Conservation (phyloP, 371 early-diverging fungal genomes). For the Rhizomucor pusillus region DNA sequence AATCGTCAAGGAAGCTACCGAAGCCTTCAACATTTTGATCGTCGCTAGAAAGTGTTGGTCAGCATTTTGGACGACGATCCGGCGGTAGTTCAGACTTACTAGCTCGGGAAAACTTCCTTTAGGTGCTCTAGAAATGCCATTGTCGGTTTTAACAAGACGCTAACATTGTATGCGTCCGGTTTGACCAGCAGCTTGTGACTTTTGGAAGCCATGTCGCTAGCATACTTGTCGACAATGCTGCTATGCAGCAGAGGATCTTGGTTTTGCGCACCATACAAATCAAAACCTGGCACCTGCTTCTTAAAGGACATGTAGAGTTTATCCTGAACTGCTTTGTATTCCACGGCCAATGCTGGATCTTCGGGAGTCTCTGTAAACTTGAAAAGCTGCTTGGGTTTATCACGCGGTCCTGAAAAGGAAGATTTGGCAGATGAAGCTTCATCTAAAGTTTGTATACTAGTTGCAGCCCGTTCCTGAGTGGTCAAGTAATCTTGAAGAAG, state of each 20-base stretch:
- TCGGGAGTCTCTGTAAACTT: constrained; percentile 38
- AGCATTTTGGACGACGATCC: background rate
- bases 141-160: constrained; percentile 68
- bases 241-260: constrained; percentile 23
- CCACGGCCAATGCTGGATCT: constrained; percentile 23
- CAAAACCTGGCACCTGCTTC: constrained; percentile 34
- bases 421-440: constrained; percentile 30
- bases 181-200: constrained; percentile 67
- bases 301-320: constrained; percentile 28
- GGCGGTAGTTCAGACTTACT: constrained; percentile 30
- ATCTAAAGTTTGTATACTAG: constrained; percentile 44
- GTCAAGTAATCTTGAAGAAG: constrained; percentile 73
- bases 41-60: constrained; percentile 22
- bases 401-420: constrained; percentile 17
- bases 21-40: constrained; percentile 57
- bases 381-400: constrained; percentile 39
- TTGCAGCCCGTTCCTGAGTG: constrained; percentile 45
- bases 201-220: constrained; percentile 57
- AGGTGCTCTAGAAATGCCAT: constrained; percentile 59
- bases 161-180: constrained; percentile 72
- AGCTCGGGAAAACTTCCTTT: constrained; percentile 50
- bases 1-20: constrained; percentile 75
- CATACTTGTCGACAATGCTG: constrained; percentile 65
- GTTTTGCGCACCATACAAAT: constrained; percentile 7
- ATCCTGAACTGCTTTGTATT: constrained; percentile 37